Conservation (phyloP, 495 filamentous ascomycete species). For the Elaphomyces granulatus region DNA sequence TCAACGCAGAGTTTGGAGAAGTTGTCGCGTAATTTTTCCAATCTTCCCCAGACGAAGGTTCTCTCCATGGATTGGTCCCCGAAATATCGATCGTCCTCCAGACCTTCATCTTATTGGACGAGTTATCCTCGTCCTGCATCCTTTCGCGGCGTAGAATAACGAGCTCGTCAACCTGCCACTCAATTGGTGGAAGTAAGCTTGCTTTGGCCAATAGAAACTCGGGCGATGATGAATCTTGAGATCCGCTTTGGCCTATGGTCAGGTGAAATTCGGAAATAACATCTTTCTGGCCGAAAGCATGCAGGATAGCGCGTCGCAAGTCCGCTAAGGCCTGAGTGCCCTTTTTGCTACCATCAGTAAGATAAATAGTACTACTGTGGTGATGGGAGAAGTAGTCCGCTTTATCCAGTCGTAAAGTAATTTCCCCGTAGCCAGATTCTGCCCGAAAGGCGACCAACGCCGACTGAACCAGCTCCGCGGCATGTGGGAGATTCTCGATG, state of each 20-base stretch:
- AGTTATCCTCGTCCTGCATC: background rate
- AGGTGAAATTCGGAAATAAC: constrained; percentile 28
- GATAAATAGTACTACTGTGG: constrained; percentile 31
- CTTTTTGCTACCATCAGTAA: constrained; percentile 14
- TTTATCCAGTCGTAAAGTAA: constrained; percentile 18
- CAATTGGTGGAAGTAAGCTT: background rate
- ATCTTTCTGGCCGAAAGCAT: constrained; percentile 11
- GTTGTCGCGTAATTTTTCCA: background rate
- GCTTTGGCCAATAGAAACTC: constrained; percentile 33
- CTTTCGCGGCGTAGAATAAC: background rate
- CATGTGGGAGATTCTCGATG: constrained; percentile 16
- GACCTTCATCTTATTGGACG: background rate
- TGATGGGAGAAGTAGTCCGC: constrained; percentile 28
- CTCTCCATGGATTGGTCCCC: too few relatives aligned
- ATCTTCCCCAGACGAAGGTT: too few relatives aligned
- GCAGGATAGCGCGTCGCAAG: constrained; percentile 10
- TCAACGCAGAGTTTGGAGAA: background rate
- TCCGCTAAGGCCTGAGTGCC: constrained; percentile 5
- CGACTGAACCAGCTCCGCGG: constrained; percentile 11
- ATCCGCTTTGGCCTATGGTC: constrained; percentile 39
- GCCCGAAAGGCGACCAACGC: background rate
- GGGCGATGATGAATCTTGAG: constrained; percentile 16
- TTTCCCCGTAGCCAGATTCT: too few relatives aligned
- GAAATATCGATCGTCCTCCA: background rate
- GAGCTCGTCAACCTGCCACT: constrained; percentile 1